Conservation (phyloP, 495 filamentous ascomycete species). For the Penicillium flavigenum region DNA sequence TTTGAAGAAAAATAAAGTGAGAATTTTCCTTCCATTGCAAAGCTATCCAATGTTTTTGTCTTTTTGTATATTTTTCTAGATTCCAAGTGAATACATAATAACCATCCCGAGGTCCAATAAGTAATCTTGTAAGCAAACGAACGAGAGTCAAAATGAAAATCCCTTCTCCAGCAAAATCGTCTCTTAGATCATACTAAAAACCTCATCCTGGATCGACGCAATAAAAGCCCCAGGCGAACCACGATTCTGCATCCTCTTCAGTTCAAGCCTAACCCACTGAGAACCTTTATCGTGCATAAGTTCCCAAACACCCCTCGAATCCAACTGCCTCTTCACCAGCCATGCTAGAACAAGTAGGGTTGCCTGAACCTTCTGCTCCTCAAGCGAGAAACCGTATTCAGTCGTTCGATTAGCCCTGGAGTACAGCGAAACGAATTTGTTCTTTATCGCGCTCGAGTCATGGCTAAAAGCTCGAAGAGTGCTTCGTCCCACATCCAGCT, state of each 20-base stretch:
- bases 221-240: not conserved
- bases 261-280: conserved; percentile 24
- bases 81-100: not conserved
- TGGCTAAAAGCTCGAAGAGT: conserved; percentile 6
- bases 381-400: not conserved
- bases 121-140: not conserved
- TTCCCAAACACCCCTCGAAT: conserved; percentile 53
- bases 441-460: not conserved
- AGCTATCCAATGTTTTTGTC: not conserved
- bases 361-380: conserved; percentile 25
- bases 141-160: not conserved
- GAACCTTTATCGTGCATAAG: conserved; percentile 43
- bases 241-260: not conserved
- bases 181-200: not conserved
- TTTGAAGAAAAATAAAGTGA: not conserved
- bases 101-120: not conserved
- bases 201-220: not conserved
- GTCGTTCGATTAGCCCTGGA: not conserved
- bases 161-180: not conserved
- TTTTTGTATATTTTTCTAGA: not conserved
- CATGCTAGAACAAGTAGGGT: conserved; percentile 53
- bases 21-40: not conserved
- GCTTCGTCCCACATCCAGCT: conserved; percentile 14
- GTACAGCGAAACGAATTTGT: not conserved
- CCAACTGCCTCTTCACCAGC: conserved; percentile 42